Evolutionary conservation across 116 monocot species (phyloP), one percentile per base, ranked within the genome.

Genomic region (Trichopus zeylanicus): DNA sequence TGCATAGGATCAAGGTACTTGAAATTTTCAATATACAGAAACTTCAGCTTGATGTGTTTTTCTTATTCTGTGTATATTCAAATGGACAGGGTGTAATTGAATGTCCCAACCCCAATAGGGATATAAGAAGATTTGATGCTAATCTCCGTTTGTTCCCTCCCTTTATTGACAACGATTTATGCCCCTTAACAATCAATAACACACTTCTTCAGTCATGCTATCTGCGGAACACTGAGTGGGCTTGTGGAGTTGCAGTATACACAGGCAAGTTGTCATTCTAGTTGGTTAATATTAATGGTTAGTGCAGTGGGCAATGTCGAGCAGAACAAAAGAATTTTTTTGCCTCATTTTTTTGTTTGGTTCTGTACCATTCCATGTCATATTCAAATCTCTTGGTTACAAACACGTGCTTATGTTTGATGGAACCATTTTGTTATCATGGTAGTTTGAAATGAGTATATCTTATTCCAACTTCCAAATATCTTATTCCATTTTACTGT

Each of bases 201-300:
- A 90, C 95, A 32, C 84, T 95, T 32, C 69, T 89, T 32, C 95
- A 95, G 29, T 95, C 95, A 48, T 95, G 95, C 42, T 87, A 90
- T 60, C 62, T 90, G 66, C 70, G 95, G 48, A 90, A 95, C 61
- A 95, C 90, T 48, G 95, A 95, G 53, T 95, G 95, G 95, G 95
- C 95, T 55, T 95, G 95, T 73, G 95, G 95, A 63, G 83, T 95
- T 64, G 86, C 95, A 59, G 87, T 95, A 69, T 95, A 95, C 53
- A 95, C 95, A 73, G 95, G 95, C 75, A 60, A 70, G 39, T 53
- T 53, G 38, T n/a, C 16, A 23, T 31, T 26, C 49, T 31, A 32
- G 18, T 20, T 16, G 12, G 25, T 42, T 3, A 2, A 26, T 55
- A 16, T 55, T 25, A 26, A 26, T 29, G 2, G 3, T 26, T 25